phyloP scores from a whole-genome alignment of 768 basidiomycete genomes.

The Omphalotus guepiniiformis region DNA sequence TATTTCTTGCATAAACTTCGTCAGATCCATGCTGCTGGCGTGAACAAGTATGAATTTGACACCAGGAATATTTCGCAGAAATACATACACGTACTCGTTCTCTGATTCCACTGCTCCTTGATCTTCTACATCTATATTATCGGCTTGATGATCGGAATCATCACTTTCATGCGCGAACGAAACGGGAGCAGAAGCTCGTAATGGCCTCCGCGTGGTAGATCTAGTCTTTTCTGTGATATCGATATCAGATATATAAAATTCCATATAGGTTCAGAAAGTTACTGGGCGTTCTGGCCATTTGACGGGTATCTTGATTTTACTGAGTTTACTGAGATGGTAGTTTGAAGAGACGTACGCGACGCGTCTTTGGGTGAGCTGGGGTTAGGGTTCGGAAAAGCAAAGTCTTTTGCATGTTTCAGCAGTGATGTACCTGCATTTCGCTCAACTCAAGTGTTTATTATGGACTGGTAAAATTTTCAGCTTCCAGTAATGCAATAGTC shows the following conservation, averaged over 20 bases:
- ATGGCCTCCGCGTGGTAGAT: conserved; percentile 11
- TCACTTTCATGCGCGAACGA: conserved; percentile 16
- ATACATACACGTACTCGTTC: conserved; percentile 15
- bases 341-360: conserved; percentile 12
- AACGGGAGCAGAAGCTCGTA: conserved; percentile 16
- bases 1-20: conserved; percentile 14
- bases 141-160: background rate
- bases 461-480: conserved; percentile 44
- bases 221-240: background rate
- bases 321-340: background rate
- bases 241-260: background rate
- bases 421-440: too few relatives aligned
- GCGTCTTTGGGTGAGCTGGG: conserved; percentile 14
- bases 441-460: conserved; percentile 15
- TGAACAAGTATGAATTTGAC: background rate
- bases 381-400: background rate
- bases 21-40: background rate
- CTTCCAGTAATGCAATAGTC: background rate
- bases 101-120: background rate
- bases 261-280: background rate
- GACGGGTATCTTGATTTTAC: background rate
- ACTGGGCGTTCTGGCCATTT: conserved; percentile 26
- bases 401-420: background rate
- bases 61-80: background rate
- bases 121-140: conserved; percentile 8